Conservation (phyloP, 257 asterid genomes). For the Solanum infundibuliforme region DNA sequence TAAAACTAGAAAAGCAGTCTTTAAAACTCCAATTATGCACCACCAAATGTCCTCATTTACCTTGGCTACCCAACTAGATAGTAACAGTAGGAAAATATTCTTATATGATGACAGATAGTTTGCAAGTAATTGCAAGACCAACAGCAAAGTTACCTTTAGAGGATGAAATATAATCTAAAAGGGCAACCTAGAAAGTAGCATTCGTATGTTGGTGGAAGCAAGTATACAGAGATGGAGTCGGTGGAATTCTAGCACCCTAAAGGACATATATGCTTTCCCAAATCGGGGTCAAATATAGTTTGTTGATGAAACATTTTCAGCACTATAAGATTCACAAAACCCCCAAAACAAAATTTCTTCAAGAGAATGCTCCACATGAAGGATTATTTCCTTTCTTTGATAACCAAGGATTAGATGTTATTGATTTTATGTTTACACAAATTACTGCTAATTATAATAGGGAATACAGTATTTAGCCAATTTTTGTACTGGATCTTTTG, state of each 20-base stretch:
- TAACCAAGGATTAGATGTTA: not conserved
- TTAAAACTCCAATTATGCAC: not conserved
- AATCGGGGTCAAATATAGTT: not conserved
- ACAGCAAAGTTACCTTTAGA: not conserved
- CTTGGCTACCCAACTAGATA: not conserved
- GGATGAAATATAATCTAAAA: not conserved
- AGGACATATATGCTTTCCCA: not conserved
- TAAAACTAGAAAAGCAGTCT: not conserved
- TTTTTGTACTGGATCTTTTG: not conserved
- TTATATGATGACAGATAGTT: not conserved
- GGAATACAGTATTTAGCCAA: not conserved
- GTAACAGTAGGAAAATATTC: not conserved
- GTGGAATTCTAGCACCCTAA: not conserved
- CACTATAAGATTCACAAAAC: not conserved
- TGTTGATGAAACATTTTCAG: not conserved
- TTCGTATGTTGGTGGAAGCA: not conserved
- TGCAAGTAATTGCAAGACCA: not conserved
- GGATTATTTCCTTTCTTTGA: not conserved
- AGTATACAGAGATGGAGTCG: not conserved
- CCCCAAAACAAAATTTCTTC: not conserved
- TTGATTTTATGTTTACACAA: not conserved
- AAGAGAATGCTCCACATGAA: not conserved
- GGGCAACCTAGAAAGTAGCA: not conserved
- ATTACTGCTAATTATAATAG: not conserved
- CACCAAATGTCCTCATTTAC: not conserved